These are phyloP conservation scores for Mycosphaerelloides madeirae DNA, from an alignment of 2,329 filamentous ascomycete genomes.

Conservation along the genomic window DNA sequence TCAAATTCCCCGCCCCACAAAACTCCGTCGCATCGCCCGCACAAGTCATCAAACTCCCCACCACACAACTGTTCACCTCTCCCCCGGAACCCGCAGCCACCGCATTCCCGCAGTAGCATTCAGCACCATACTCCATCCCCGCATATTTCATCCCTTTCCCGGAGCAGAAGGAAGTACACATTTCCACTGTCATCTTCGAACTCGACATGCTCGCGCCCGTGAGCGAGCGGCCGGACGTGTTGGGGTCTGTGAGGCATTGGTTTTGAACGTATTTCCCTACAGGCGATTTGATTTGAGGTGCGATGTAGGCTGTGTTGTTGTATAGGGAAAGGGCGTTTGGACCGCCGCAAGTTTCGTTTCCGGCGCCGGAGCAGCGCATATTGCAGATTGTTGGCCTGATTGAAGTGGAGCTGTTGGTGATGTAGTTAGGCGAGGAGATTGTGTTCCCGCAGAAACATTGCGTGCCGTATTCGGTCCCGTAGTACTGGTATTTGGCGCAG, in stretches of 20 bases:
- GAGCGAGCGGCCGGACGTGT: constrained; percentile 17
- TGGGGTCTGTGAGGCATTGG: constrained; percentile 25
- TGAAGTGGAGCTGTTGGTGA: constrained; percentile 14
- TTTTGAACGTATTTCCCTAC: constrained; percentile 24
- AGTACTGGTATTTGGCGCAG: constrained; percentile 30
- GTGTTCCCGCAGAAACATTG: constrained; percentile 32
- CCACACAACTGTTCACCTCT: constrained; percentile 15
- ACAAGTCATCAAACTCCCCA: constrained; percentile 23
- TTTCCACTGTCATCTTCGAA: constrained; percentile 24
- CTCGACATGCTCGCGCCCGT: constrained; percentile 11
- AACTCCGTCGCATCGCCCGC: constrained; percentile 25
- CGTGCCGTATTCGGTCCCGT: constrained; percentile 29
- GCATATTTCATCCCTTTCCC: constrained; percentile 27
- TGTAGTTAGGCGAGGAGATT: constrained; percentile 6
- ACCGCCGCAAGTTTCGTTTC: constrained; percentile 30
- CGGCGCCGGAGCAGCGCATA: constrained; percentile 24
- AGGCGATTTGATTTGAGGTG: constrained; percentile 14
- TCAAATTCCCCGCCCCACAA: constrained; percentile 28
- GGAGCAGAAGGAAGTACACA: constrained; percentile 30
- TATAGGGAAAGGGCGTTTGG: constrained; percentile 27
- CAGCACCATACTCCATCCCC: constrained; percentile 18
- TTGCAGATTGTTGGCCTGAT: constrained; percentile 23
- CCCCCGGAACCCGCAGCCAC: constrained; percentile 19
- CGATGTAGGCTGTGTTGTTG: constrained; percentile 17
- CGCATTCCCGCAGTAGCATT: constrained; percentile 28